Conservation (phyloP, 2,329 filamentous ascomycete species). For the Fusarium sp. region DNA sequence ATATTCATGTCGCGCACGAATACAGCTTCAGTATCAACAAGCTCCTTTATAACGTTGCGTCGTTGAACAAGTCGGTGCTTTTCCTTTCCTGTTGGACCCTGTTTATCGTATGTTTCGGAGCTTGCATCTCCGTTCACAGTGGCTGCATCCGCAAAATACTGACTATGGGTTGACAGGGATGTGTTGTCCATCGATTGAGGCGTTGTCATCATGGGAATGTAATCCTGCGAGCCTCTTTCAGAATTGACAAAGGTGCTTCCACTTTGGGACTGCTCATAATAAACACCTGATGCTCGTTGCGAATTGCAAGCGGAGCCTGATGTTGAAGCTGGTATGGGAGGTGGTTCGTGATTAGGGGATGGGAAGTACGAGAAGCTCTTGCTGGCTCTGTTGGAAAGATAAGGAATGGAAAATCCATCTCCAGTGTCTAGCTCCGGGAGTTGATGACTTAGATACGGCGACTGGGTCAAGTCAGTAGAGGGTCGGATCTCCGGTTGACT, state of each 20-base stretch:
- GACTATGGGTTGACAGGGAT: conserved; percentile 55
- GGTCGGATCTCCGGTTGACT: conserved; percentile 33
- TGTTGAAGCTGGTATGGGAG: conserved; percentile 55
- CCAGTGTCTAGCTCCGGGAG: conserved; percentile 62
- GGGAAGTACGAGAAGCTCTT: conserved; percentile 45
- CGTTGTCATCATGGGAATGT: conserved; percentile 52
- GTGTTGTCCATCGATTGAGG: conserved; percentile 57
- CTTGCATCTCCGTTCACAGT: conserved; percentile 50
- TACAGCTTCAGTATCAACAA: conserved; percentile 89
- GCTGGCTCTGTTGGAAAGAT: conserved; percentile 48
- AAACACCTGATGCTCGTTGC: conserved; percentile 53
- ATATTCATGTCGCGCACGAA: conserved; percentile 98
- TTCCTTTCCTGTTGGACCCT: conserved; percentile 60
- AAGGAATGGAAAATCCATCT: conserved; percentile 59
- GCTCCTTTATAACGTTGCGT: conserved; percentile 85
- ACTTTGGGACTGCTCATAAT: conserved; percentile 50
- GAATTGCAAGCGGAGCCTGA: conserved; percentile 49
- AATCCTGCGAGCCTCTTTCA: conserved; percentile 56
- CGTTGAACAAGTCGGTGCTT: conserved; percentile 80
- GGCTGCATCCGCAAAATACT: conserved; percentile 48
- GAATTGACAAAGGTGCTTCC: conserved; percentile 55
- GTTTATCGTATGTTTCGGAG: conserved; percentile 48
- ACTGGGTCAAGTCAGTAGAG: conserved; percentile 40
- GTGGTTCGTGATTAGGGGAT: conserved; percentile 60
- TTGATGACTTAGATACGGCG: conserved; percentile 48